Percentiles rank a stretch among this genome's conserved stretches.
Conservation (phyloP, 805 yeast genomes). For the Kluyveromyces aestuarii region DNA sequence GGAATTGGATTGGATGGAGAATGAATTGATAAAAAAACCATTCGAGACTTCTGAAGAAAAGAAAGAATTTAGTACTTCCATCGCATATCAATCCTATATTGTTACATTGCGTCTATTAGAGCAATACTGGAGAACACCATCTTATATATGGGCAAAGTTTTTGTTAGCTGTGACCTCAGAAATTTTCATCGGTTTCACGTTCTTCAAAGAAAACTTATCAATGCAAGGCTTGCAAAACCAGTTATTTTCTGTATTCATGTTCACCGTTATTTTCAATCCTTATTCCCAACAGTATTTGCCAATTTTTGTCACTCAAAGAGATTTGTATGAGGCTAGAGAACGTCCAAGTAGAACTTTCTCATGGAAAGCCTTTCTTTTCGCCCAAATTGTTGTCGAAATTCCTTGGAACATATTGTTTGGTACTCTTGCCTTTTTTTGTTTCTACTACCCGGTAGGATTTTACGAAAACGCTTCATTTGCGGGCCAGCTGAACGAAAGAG, state of each 20-base stretch:
- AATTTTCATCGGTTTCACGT: conserved; percentile 67
- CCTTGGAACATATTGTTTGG: conserved; percentile 58
- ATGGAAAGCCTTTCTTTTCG: conserved; percentile 53
- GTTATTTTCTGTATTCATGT: conserved; percentile 70
- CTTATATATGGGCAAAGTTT: conserved; percentile 51
- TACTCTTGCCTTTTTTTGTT: conserved; percentile 51
- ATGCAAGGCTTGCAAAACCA: conserved; percentile 73
- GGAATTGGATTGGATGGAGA: conserved; percentile 59
- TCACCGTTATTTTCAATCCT: conserved; percentile 46
- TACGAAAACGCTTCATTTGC: conserved; percentile 51
- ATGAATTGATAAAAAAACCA: conserved; percentile 38
- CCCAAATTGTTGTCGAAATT: conserved; percentile 56
- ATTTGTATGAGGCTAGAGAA: conserved; percentile 63
- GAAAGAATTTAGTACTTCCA: conserved; percentile 36
- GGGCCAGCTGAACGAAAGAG: conserved; percentile 39
- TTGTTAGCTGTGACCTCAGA: conserved; percentile 44
- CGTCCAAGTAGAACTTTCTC: conserved; percentile 63
- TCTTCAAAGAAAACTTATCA: conserved; percentile 56
- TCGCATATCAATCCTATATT: conserved; percentile 32
- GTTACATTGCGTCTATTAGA: conserved; percentile 49
- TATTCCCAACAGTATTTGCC: conserved; percentile 58
- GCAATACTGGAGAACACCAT: conserved; percentile 63
- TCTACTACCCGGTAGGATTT: conserved; percentile 68
- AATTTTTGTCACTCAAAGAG: conserved; percentile 50
- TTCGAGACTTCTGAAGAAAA: conserved; percentile 26